Evolutionary conservation across 108 stramenopile genomes (phyloP).

Genomic region (Hondaea fermentalgiana): DNA sequence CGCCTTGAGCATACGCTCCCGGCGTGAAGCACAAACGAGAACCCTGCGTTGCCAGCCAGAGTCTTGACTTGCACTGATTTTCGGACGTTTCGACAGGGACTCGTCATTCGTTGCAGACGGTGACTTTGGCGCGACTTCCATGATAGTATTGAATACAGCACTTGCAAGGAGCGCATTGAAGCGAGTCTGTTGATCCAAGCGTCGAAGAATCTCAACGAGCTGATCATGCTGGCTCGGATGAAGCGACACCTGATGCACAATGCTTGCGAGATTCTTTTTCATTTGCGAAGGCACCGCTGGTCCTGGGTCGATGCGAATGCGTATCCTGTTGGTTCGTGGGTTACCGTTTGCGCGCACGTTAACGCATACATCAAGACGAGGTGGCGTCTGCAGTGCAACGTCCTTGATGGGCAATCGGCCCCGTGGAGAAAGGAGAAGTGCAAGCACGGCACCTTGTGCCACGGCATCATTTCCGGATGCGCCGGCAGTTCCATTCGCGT

Average conservation of each 20-base stretch:
- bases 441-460: background rate
- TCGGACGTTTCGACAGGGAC: too few species aligned
- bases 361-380: background rate
- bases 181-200: background rate
- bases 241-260: background rate
- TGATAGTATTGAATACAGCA: background rate
- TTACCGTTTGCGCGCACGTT: background rate
- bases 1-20: background rate
- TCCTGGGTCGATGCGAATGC: background rate
- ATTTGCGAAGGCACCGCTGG: background rate
- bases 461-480: background rate
- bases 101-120: background rate
- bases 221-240: background rate
- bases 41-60: background rate
- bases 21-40: background rate
- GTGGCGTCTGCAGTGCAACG: background rate
- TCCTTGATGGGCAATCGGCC: background rate
- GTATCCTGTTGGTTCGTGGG: background rate
- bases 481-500: background rate
- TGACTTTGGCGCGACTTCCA: background rate
- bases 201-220: background rate
- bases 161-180: slow-evolving; percentile 4
- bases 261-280: background rate
- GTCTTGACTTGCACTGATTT: background rate
- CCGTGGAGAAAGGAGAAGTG: background rate